Percentiles rank a stretch among this genome's conserved stretches.
Evolutionary conservation across 768 basidiomycete genomes (phyloP).

Genomic region (Suillus discolor): DNA sequence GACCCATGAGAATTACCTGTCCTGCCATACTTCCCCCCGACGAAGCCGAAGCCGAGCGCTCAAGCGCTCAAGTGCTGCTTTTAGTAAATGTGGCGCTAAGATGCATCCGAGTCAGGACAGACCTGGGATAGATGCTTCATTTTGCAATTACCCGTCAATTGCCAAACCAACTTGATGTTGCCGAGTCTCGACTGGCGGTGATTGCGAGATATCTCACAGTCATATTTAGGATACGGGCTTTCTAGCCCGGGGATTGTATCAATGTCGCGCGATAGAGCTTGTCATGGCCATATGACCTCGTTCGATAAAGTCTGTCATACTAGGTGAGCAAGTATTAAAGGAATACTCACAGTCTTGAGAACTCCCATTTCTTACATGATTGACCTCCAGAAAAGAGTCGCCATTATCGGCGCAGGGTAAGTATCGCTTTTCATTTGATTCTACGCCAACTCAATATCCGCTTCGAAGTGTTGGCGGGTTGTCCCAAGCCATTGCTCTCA

Average conservation of each 20-base stretch:
- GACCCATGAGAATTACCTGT: too few relatives aligned
- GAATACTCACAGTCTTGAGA: background rate
- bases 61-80: background rate
- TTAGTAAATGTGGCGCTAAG: background rate
- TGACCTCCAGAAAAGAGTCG: conserved; percentile 17
- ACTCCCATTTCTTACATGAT: background rate
- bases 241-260: background rate
- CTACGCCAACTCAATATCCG: background rate
- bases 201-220: conserved; percentile 2
- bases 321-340: conserved; percentile 1
- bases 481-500: conserved; percentile 44
- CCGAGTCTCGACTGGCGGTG: too few relatives aligned
- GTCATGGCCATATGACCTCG: background rate
- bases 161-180: background rate
- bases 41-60: too few relatives aligned
- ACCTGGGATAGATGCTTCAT: background rate
- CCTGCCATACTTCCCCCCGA: too few relatives aligned
- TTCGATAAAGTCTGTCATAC: background rate
- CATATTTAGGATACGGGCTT: background rate
- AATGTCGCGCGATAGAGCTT: background rate
- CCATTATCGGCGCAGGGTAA: conserved; percentile 26
- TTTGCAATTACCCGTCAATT: background rate
- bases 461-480: conserved; percentile 43
- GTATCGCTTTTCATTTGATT: background rate
- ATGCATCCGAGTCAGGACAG: background rate